These are phyloP conservation scores for Quercus lobata DNA, from an alignment of 331 rosid species.

Conservation along the genomic window DNA sequence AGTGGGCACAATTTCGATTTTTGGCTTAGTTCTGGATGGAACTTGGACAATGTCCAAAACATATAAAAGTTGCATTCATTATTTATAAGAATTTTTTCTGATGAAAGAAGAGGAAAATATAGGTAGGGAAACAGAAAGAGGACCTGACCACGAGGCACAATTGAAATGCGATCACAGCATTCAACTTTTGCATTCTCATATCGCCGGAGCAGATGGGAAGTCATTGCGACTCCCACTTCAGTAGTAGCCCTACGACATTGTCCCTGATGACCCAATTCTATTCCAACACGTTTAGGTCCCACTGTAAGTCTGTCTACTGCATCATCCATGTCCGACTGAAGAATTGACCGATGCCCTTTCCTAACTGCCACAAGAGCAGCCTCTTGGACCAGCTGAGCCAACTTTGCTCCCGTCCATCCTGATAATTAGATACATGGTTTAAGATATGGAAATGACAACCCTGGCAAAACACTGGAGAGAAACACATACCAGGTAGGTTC, in stretches of 20 bases:
- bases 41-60: background rate
- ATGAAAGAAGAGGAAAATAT: constrained; percentile 11
- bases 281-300: constrained; percentile 81
- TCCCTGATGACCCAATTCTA: constrained; percentile 78
- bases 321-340: constrained; percentile 90
- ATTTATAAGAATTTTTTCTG: background rate
- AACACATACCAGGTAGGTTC: constrained; percentile 77
- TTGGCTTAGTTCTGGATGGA: background rate
- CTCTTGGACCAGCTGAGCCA: constrained; percentile 96
- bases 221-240: constrained; percentile 89
- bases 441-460: constrained; percentile 18
- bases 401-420: constrained; percentile 97
- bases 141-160: constrained; percentile 98
- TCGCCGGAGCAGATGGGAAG: constrained; percentile 86
- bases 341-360: constrained; percentile 75
- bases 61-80: background rate
- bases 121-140: constrained; percentile 42
- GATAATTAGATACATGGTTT: constrained; percentile 21
- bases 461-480: constrained; percentile 2
- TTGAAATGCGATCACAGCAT: constrained; percentile 84
- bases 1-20: background rate
- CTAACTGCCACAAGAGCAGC: constrained; percentile 99
- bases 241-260: constrained; percentile 95
- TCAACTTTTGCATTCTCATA: constrained; percentile 82
- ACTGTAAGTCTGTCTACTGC: constrained; percentile 95